Evolutionary conservation across 345 rosid species (phyloP), one percentile per base, ranked within the genome.

Genomic region (Lumnitzera racemosa): DNA sequence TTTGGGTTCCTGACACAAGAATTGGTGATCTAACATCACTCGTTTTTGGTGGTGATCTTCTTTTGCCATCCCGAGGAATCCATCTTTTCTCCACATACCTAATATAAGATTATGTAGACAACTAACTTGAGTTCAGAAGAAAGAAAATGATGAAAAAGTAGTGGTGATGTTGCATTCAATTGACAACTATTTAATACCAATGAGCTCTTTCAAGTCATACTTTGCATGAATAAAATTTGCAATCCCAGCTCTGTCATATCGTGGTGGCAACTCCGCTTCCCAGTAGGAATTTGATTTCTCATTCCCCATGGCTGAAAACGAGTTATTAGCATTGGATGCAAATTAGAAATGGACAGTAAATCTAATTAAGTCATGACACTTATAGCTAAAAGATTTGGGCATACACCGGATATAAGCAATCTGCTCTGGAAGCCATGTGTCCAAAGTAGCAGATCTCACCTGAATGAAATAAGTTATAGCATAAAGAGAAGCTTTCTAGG

Each of bases 341-440:
- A 15, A 31, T 43, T 16, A 16, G 46, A 57, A 14, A 36, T 12
- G 12, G 14, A 13, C 2, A 57, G 25, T 43, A 36, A 36, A 29
- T 3, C 36, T 29, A 36, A 36, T 1, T 36, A 36, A 1, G 43
- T 36, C 43, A 36, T 36, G 43, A 36, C 9, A 36, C 43, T 36
- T 36, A 27, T 27, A 36, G 43, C 43, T 36, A 36, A 36, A 36
- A 9, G 43, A 36, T 36, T 36, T 9, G 7, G 43, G 67, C 91
- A 80, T 76, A 94, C 99, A 81, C 70, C 84, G 86, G 70, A 86
- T 80, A 66, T 76, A 84, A 58, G 92, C 58, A 66, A 94, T 82
- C 80, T 94, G 99, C 67, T 88, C 95, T 2, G 99, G 97, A 59
- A 94, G 96, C 99, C 99, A 94, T 64, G 97, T 94, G 78, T 94